These are phyloP conservation scores for Fusarium sp. DNA, from an alignment of 2,329 filamentous ascomycete species.

Conservation along the genomic window DNA sequence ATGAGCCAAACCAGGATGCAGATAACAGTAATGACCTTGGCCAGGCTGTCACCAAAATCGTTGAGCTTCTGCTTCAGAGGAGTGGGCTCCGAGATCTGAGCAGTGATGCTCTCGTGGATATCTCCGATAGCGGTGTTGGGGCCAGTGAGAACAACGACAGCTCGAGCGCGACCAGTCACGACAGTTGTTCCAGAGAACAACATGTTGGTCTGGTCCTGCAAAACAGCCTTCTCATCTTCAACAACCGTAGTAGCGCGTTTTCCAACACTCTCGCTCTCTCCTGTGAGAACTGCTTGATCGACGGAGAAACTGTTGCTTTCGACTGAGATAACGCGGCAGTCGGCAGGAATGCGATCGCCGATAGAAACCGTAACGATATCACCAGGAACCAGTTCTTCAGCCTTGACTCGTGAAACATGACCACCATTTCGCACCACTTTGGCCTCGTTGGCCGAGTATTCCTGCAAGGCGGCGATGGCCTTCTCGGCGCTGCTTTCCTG, in stretches of 20 bases:
- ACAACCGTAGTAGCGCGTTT: constrained; percentile 79
- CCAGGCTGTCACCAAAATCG: constrained; percentile 94
- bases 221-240: constrained; percentile 84
- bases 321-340: constrained; percentile 89
- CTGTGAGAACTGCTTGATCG: constrained; percentile 96
- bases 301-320: constrained; percentile 98
- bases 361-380: constrained; percentile 90
- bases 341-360: constrained; percentile 92
- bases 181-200: constrained; percentile 98
- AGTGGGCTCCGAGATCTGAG: constrained; percentile 97
- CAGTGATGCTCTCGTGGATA: constrained; percentile 98
- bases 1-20: constrained; percentile 98
- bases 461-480: constrained; percentile 95
- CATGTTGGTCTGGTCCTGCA: constrained; percentile 98
- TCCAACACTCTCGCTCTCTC: constrained; percentile 95
- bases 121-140: constrained; percentile 94
- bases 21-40: constrained; percentile 98
- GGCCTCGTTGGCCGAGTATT: constrained; percentile 98
- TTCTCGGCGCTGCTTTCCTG: constrained; percentile 99
- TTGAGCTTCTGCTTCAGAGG: constrained; percentile 99
- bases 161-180: constrained; percentile 91
- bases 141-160: constrained; percentile 90
- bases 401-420: constrained; percentile 83
- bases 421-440: constrained; percentile 88
- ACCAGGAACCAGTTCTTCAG: constrained; percentile 96